Percentiles rank a stretch among this genome's conserved stretches.
phyloP scores from a whole-genome alignment of 108 stramenopile genomes.

The Pseudonitzschia multiseries region DNA sequence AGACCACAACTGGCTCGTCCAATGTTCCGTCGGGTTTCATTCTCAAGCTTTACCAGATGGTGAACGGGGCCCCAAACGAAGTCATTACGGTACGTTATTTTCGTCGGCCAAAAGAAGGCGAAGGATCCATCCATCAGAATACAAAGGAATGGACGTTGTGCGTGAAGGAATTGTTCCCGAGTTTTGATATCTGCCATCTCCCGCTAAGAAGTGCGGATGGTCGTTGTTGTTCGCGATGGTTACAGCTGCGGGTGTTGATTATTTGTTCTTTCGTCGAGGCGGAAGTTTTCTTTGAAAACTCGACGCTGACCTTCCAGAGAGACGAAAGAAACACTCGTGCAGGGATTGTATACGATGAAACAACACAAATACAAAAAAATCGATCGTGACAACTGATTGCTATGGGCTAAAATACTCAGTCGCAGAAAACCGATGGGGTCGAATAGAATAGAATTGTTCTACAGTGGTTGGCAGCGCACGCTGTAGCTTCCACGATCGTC shows the following conservation, averaged over 20 bases:
- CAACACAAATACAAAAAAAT: background rate
- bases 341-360: no score
- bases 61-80: constrained; percentile 83
- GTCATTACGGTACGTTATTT: constrained; percentile 73
- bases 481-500: background rate
- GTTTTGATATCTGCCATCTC: no score
- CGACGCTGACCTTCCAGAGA: no score
- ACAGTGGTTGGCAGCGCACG: background rate
- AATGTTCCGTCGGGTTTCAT: constrained; percentile 71
- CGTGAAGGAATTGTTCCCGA: no score
- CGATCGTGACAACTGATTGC: background rate
- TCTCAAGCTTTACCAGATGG: constrained; percentile 84
- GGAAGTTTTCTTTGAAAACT: background rate
- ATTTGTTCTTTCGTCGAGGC: constrained; percentile 7
- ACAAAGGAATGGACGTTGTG: no score
- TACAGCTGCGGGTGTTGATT: background rate
- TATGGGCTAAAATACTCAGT: background rate
- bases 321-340: no score
- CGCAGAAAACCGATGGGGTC: background rate
- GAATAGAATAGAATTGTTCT: background rate
- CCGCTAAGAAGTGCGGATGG: background rate
- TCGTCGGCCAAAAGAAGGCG: background rate
- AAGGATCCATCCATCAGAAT: background rate
- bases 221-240: background rate
- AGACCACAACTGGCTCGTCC: background rate